Evolutionary conservation across 805 yeast species (phyloP), one percentile per base, ranked within the genome.

Genomic region (Isabelozyma rhagii): DNA sequence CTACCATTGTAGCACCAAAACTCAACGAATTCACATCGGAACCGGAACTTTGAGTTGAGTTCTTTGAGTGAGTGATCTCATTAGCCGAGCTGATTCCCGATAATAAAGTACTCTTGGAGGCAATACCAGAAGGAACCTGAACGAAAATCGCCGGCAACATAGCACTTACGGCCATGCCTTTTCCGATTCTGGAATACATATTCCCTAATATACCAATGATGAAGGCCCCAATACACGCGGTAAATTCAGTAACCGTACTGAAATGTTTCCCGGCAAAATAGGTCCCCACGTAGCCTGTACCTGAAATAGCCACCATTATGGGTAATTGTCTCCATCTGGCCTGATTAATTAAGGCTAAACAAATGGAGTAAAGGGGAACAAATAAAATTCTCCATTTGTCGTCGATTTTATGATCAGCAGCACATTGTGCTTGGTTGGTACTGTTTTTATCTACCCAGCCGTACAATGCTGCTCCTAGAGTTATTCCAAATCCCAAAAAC

Each of bases 61-160:
- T 52, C 38, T 79, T 72, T 6, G 80, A 83, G 47, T 59, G 55
- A 9, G 77, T 73, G 51, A 92, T 79, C 50, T 74, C 73, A 58
- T 91, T 83, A 1, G 97, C 97, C 39, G 82, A 78, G 34, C 74
- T 70, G 11, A 93, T 77, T 49, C 98, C 98, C 0, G 96, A 80
- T 8, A 92, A 75, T 46, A 93, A 76, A 3, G 96, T 81, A 38
- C 96, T 87, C 59, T 91, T 93, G 0, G 96, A 84, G 2, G 97
- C 97, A 51, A 93, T 84, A 65, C 97, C 97, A 1, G 93, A 85
- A 3, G 98, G 98, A 41, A 93, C 97, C 66, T 88, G 96, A 3
- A 90, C 96, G 62, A 93, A 92, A 43, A 93, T 89, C 0, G 93
- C 98, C 0, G 98, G 98, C 48, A 93, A 69, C 97, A 93, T 93